Evolutionary conservation across 2,329 filamentous ascomycete genomes (phyloP).

Genomic region (Trichoderma afroharzianum): DNA sequence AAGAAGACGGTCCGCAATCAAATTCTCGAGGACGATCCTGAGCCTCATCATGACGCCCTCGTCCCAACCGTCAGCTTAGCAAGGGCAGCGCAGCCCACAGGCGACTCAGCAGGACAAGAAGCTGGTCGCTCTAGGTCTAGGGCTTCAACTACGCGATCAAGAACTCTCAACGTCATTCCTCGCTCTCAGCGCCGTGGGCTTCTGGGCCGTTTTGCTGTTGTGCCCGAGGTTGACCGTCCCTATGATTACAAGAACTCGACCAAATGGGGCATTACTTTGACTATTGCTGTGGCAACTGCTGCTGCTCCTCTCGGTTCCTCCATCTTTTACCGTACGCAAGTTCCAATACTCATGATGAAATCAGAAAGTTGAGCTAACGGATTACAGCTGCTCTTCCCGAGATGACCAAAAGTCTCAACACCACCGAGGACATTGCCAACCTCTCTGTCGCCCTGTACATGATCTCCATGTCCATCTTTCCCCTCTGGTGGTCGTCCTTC

Average conservation of each 20-base stretch:
- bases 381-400: constrained; percentile 62
- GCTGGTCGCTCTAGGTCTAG: constrained; percentile 28
- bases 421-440: constrained; percentile 65
- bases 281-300: constrained; percentile 72
- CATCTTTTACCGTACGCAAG: constrained; percentile 71
- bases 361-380: background rate
- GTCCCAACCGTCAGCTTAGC: constrained; percentile 5
- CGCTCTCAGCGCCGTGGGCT: constrained; percentile 62
- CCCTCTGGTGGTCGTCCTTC: constrained; percentile 83
- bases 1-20: constrained; percentile 1
- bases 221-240: constrained; percentile 76
- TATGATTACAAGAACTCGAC: constrained; percentile 67
- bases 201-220: constrained; percentile 63
- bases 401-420: constrained; percentile 59
- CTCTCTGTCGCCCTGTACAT: constrained; percentile 76
- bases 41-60: constrained; percentile 8
- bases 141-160: constrained; percentile 39
- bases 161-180: constrained; percentile 40
- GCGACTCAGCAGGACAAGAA: background rate
- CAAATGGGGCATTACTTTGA: constrained; percentile 81
- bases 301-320: constrained; percentile 79
- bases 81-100: background rate
- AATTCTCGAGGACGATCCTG: background rate
- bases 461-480: constrained; percentile 79
- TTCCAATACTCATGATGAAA: background rate